A percentile compares a stretch with the other conserved stretches of the same genome.
phyloP scores from a whole-genome alignment of 139 green algal genomes.

The Coccomyxa sp. region DNA sequence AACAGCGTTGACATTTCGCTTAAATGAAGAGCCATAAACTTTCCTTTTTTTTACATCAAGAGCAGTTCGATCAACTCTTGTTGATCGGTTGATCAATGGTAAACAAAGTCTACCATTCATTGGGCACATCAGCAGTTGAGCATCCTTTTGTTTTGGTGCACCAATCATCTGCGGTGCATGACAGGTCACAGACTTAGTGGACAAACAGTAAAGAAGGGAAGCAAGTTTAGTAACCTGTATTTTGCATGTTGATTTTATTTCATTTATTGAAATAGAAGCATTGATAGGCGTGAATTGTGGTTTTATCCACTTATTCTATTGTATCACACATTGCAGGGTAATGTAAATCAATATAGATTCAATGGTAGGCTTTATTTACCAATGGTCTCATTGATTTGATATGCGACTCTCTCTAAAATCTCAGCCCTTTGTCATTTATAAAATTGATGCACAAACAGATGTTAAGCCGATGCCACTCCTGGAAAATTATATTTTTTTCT shows the following conservation, averaged over 20 bases:
- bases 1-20: conserved; percentile 50
- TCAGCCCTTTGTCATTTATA: neutral
- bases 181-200: too few species aligned
- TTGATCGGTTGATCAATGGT: neutral
- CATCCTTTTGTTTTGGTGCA: conserved; percentile 9
- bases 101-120: neutral
- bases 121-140: too few species aligned
- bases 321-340: too few species aligned
- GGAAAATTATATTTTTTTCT: conserved; percentile 19
- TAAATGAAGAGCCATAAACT: conserved; percentile 36
- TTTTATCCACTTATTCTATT: too few species aligned
- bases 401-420: neutral
- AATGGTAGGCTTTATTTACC: conserved; percentile 11
- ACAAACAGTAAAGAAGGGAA: too few species aligned
- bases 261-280: too few species aligned
- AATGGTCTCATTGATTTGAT: conserved; percentile 3
- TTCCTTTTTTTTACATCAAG: conserved; percentile 24
- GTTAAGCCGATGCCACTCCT: too few species aligned
- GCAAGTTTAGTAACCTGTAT: too few species aligned
- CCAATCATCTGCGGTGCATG: too few species aligned
- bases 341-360: neutral
- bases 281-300: too few species aligned
- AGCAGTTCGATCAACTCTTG: conserved; percentile 3
- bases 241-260: too few species aligned
- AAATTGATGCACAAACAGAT: conserved; percentile 2